A percentile compares a stretch with the other conserved stretches of the same genome.
These are phyloP conservation scores for Botrytis tulipae DNA, from an alignment of 2,329 filamentous ascomycete species.

Conservation along the genomic window DNA sequence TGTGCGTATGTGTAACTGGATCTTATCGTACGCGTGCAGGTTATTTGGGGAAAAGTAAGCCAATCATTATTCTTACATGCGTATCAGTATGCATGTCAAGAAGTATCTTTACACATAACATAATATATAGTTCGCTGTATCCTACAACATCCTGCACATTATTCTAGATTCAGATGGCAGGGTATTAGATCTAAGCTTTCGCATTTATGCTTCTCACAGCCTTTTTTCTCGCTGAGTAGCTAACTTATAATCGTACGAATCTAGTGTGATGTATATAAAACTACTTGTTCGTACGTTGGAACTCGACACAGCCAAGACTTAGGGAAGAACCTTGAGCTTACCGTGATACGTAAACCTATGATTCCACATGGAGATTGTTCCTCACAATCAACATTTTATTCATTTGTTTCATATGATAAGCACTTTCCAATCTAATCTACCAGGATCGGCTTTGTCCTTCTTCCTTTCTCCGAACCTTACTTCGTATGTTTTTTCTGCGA, in stretches of 20 bases:
- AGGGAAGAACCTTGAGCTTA: background rate
- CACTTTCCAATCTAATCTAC: background rate
- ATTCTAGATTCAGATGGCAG: background rate
- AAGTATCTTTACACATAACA: background rate
- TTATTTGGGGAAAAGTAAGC: background rate
- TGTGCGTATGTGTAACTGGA: background rate
- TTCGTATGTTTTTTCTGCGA: background rate
- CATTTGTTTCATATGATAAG: background rate
- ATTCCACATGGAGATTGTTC: background rate
- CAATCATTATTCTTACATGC: background rate
- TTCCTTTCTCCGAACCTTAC: background rate
- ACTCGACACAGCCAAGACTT: background rate
- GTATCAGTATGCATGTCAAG: background rate
- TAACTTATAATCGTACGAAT: background rate
- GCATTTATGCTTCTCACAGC: background rate
- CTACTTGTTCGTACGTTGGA: background rate
- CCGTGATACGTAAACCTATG: background rate
- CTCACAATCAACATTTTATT: background rate
- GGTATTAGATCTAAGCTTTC: background rate
- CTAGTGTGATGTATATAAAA: background rate
- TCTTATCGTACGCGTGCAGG: background rate
- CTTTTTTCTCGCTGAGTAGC: background rate
- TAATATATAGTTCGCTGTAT: background rate
- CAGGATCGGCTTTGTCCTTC: background rate
- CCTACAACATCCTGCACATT: background rate